phyloP scores from a whole-genome alignment of 306 rosid genomes.

The Casuarina cunninghamiana region DNA sequence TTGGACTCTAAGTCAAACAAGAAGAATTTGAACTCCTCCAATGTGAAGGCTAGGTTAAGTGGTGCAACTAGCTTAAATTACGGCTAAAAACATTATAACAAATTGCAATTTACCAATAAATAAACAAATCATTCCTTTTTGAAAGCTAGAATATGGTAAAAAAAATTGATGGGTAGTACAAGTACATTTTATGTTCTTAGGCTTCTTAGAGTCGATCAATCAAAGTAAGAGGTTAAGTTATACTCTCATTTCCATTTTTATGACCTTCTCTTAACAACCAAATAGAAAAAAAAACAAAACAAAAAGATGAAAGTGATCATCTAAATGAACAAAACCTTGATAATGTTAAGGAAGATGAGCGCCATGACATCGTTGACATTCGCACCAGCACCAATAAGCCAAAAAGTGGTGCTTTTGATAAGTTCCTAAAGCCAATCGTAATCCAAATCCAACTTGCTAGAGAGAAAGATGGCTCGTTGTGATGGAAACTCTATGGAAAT shows the following conservation, averaged over 20 bases:
- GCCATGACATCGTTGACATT: constrained; percentile 68
- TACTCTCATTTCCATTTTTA: too few relatives aligned
- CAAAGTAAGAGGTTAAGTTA: too few relatives aligned
- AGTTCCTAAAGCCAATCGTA: constrained; percentile 51
- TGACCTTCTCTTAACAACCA: background rate
- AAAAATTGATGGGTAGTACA: background rate
- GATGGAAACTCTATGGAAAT: constrained; percentile 46
- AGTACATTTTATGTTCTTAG: too few relatives aligned
- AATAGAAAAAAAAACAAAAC: background rate
- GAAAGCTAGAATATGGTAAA: background rate
- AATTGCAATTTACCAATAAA: constrained; percentile 32
- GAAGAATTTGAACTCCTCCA: constrained; percentile 85
- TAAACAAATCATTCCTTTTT: background rate
- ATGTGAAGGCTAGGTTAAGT: constrained; percentile 74
- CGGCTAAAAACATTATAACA: constrained; percentile 72
- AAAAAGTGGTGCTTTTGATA: constrained; percentile 62
- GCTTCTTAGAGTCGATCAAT: too few relatives aligned
- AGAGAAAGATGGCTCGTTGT: constrained; percentile 63
- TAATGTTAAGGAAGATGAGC: constrained; percentile 77
- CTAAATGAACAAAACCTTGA: constrained; percentile 49
- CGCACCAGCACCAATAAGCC: constrained; percentile 54
- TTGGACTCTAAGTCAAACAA: constrained; percentile 77
- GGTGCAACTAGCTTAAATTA: constrained; percentile 88
- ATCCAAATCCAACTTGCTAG: constrained; percentile 63
- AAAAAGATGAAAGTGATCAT: background rate